A percentile compares a stretch with the other conserved stretches of the same genome.
These are phyloP conservation scores for Dictyostelium purpureum DNA, from an alignment of 78 protist species.

Conservation along the genomic window DNA sequence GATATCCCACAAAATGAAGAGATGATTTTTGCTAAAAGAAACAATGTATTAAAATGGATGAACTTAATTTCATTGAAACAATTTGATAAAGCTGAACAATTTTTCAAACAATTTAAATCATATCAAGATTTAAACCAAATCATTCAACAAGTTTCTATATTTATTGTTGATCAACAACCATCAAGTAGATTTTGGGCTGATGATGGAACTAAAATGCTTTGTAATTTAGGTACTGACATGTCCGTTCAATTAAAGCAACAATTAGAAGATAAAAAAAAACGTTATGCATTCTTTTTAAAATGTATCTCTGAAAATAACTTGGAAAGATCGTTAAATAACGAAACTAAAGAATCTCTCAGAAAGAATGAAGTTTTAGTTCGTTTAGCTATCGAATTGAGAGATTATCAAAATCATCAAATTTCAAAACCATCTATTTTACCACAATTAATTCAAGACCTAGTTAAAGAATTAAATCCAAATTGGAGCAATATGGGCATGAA, in stretches of 20 bases:
- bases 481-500: constrained; percentile 51
- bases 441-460: constrained; percentile 6
- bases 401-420: neutral
- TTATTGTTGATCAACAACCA: constrained; percentile 45
- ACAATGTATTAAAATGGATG: constrained; percentile 24
- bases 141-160: neutral
- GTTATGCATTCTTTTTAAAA: neutral
- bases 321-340: neutral
- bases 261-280: constrained; percentile 56
- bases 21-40: constrained; percentile 5
- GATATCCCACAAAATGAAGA: constrained; percentile 21
- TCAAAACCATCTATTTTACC: neutral
- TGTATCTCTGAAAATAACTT: neutral
- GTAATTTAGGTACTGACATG: constrained; percentile 4
- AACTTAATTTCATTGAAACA: constrained; percentile 25
- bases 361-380: neutral
- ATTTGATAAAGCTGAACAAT: neutral
- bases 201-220: neutral
- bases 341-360: neutral
- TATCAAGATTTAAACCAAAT: neutral
- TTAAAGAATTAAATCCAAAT: constrained; percentile 17
- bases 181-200: constrained; percentile 39
- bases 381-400: constrained; percentile 17
- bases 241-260: constrained; percentile 55
- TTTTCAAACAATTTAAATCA: neutral